Evolutionary conservation across 2,329 filamentous ascomycete genomes (phyloP).

Genomic region (Periglandula ipomoeae): DNA sequence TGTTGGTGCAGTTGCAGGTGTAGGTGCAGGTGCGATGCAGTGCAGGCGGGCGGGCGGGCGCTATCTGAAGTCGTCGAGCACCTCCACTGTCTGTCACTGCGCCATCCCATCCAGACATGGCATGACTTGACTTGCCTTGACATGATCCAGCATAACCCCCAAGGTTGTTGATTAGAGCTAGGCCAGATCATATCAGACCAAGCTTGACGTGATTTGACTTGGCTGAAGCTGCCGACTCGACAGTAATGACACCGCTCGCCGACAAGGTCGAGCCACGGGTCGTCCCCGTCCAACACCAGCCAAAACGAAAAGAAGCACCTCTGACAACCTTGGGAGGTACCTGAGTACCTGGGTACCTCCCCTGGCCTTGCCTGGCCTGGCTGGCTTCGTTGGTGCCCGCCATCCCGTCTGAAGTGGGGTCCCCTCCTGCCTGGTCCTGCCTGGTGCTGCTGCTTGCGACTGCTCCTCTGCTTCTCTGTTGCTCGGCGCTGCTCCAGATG

Average conservation of each 20-base stretch:
- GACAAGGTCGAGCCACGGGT: conserved; percentile 6
- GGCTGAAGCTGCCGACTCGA: not conserved
- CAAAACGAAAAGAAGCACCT: no score
- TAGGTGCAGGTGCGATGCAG: not conserved
- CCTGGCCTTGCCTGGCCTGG: no score
- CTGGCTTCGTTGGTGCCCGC: conserved; percentile 12
- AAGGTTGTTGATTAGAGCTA: no score
- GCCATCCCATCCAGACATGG: no score
- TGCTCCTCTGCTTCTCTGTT: not conserved
- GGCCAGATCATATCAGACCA: conserved; percentile 6
- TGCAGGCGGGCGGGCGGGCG: not conserved
- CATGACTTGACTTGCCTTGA: not conserved
- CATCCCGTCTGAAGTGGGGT: conserved; percentile 13
- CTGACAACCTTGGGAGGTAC: conserved; percentile 13
- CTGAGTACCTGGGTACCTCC: conserved; percentile 18
- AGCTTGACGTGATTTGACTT: not conserved
- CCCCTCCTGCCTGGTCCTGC: not conserved
- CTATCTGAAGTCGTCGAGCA: no score
- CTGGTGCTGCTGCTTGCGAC: no score
- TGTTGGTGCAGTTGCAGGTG: no score
- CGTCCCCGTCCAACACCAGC: conserved; percentile 3
- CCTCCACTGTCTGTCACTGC: no score
- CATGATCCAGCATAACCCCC: no score
- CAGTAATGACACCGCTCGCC: no score
- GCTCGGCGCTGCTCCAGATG: not conserved